Evolutionary conservation across 2,329 filamentous ascomycete genomes (phyloP), one percentile per base, ranked within the genome.

Genomic region (Proliferodiscus dingleyae): DNA sequence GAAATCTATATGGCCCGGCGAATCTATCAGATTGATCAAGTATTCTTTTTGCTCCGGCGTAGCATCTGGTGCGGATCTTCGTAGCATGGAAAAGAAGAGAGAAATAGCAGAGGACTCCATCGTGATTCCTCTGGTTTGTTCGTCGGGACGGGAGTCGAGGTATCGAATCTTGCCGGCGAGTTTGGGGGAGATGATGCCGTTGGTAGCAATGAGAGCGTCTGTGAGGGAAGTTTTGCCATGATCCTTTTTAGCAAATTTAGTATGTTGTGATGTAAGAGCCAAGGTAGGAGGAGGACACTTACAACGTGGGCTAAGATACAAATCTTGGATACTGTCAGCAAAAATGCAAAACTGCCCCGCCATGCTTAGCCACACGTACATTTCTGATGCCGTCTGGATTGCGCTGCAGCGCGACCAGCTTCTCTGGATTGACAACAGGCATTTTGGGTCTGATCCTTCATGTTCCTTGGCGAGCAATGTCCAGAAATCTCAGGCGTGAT

Each of bases 61-160:
- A 5, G 80, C 80, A 13, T 89, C 83, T 2, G 85, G 83, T 2
- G 78, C 73, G 29, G 80, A 72, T 56, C 88, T 80, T 56, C 90
- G 79, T 43, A 95, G 72, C 77, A 97, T 88, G 28, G 90, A 94
- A 66, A 98, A 98, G 68, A 87, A 94, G 26, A 98, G 74, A 0
- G 93, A 97, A 54, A 98, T 98, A 51, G 93, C 93, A 5, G 91
- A 97, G 0, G 93, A 97, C 67, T 98, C 93, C 93, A 98, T 98
- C n/a, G 93, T 98, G 63, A 98, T 98, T 46, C 93, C 93, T 54
- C 93, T 85, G 13, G 87, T 78, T 69, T 98, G 93, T 67, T 98
- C 93, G 68, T 98, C 93, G 1, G 91, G 91, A 34, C 93, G 78
- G 18, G 93, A 97, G 70, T 98, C 93, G 48, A 98, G 81, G 63